A percentile compares a stretch with the other conserved stretches of the same genome.
These are phyloP conservation scores for Omphalotus olearius DNA, from an alignment of 1,284 basidiomycete genomes.

Conservation along the genomic window DNA sequence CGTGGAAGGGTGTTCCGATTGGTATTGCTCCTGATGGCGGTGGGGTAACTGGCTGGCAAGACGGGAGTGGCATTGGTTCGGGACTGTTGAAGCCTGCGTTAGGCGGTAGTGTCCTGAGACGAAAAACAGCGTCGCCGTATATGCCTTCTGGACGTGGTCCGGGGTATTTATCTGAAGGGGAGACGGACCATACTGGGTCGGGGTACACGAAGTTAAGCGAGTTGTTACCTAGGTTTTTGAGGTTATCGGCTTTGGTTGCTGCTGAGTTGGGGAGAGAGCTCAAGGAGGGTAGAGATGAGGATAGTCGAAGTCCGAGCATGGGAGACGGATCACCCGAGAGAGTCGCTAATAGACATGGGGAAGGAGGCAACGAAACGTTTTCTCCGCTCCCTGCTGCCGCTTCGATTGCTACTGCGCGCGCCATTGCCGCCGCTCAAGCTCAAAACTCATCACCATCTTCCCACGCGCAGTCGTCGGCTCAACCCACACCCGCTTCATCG, in stretches of 20 bases:
- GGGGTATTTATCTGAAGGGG: slow-evolving; percentile 13
- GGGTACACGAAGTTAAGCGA: slow-evolving; percentile 64
- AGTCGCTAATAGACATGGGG: neutral
- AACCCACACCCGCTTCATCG: neutral
- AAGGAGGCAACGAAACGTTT: slow-evolving; percentile 4
- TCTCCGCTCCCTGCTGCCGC: neutral
- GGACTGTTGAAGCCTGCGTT: slow-evolving; percentile 53
- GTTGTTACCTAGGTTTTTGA: slow-evolving; percentile 67
- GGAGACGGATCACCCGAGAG: slow-evolving; percentile 20
- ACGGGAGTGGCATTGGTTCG: slow-evolving; percentile 65
- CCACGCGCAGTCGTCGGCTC: too few species aligned
- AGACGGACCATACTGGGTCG: slow-evolving; percentile 30
- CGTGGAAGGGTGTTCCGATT: slow-evolving; percentile 28
- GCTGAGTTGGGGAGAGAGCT: slow-evolving; percentile 66
- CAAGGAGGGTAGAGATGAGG: slow-evolving; percentile 27
- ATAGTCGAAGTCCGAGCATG: neutral
- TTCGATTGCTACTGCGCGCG: neutral
- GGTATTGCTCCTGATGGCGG: slow-evolving; percentile 38
- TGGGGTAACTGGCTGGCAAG: slow-evolving; percentile 64
- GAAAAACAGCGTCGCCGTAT: slow-evolving; percentile 31
- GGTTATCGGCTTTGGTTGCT: slow-evolving; percentile 69
- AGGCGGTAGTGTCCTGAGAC: slow-evolving; percentile 51
- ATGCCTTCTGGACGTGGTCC: slow-evolving; percentile 17
- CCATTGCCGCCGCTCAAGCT: neutral
- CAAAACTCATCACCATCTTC: too few species aligned